Evolutionary conservation across 148 eudicot species (phyloP), one percentile per base, ranked within the genome.

Genomic region (Oxyria digyna): DNA sequence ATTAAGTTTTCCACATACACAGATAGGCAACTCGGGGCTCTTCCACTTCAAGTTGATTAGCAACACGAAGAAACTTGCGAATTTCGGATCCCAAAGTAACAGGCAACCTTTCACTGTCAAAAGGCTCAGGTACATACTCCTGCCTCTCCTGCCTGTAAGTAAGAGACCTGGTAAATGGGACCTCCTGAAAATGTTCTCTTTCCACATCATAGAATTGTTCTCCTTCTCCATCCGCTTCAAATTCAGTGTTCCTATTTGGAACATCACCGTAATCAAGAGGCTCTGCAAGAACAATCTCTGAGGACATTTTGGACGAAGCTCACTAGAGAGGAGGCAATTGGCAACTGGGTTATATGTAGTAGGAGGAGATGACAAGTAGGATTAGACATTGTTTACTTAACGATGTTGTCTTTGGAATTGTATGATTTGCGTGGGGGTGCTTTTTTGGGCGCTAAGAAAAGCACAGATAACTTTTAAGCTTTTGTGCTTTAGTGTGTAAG

Each of bases 1-100:
- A 10, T 24, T 8, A 26, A 26, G 5, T 24, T 55, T 55, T 26
- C 12, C 48, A 74, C 91, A 78, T 80, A 94, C 98, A 94, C 17
- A 94, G 77, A 79, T 88, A 87, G 70, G 98, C 96, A n/a, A 86
- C 93, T 67, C 96, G 96, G 75, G 98, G 97, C 77, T 90, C 92
- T 41, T 90, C 87, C 18, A 18, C 13, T 42, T 94, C 90, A 62
- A 94, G 87, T 80, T 76, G 80, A 79, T 94, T 94, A 0, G 98
- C 91, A 57, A 90, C 90, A 45, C 98, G 87, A 68, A 94, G 87
- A 73, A 90, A 89, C 42, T 84, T 84, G 50, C 89, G 90, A 75
- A 90, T 88, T 62, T 81, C 92, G 0, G 95, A 82, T 10, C 82
- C 89, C 84, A 94, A 70, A 12, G 87, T 78, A 4, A 86, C 86